Evolutionary conservation across 2,329 filamentous ascomycete species (phyloP).

Genomic region (Sporothrix pseudoabietina): DNA sequence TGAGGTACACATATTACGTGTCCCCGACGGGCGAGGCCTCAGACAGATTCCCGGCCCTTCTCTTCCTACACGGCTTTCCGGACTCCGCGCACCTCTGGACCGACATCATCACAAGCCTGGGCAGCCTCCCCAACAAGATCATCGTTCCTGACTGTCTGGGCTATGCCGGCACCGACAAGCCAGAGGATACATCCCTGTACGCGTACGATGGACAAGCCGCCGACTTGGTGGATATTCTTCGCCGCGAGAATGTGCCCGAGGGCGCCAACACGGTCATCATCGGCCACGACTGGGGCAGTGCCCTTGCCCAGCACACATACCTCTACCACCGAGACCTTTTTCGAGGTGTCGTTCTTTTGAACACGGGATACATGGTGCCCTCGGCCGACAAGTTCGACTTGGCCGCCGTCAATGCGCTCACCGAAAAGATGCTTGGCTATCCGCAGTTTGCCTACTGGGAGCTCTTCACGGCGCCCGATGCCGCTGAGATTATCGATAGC

Average conservation of each 20-base stretch:
- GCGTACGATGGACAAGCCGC: constrained; percentile 42
- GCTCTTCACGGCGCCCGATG: constrained; percentile 48
- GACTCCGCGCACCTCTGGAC: constrained; percentile 51
- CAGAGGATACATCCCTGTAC: constrained; percentile 44
- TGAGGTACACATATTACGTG: constrained; percentile 48
- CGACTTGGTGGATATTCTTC: constrained; percentile 47
- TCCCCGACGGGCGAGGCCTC: constrained; percentile 30
- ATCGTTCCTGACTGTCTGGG: constrained; percentile 47
- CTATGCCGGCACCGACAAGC: constrained; percentile 47
- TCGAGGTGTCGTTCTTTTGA: constrained; percentile 47
- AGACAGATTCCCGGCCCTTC: constrained; percentile 39
- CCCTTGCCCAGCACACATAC: constrained; percentile 46
- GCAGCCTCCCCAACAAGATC: constrained; percentile 44
- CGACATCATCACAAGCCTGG: constrained; percentile 39
- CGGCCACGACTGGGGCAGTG: constrained; percentile 55
- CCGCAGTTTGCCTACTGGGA: constrained; percentile 50
- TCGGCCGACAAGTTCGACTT: constrained; percentile 42
- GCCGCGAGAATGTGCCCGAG: constrained; percentile 41
- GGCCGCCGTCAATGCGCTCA: constrained; percentile 40
- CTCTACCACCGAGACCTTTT: constrained; percentile 47
- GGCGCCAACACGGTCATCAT: constrained; percentile 44
- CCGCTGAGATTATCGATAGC: constrained; percentile 42
- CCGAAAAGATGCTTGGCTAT: constrained; percentile 43
- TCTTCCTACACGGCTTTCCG: constrained; percentile 55
- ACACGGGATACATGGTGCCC: constrained; percentile 47